Conservation (phyloP, 257 asterid species). For the Nicotiana benthamiana region DNA sequence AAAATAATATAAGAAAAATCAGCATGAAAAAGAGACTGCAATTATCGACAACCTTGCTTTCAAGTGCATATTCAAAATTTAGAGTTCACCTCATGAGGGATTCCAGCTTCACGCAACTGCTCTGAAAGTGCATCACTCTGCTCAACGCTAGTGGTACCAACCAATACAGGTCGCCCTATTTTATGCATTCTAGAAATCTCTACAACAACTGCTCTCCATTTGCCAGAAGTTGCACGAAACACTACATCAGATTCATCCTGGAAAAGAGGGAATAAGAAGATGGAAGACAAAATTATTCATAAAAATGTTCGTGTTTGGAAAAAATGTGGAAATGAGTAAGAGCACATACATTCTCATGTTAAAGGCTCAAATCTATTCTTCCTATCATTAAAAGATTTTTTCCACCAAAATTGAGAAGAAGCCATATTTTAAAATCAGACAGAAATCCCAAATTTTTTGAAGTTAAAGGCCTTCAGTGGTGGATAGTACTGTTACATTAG, state of each 20-base stretch:
- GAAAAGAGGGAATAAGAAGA: conserved; percentile 5
- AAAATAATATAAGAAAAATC: background rate
- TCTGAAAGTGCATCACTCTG: conserved; percentile 90
- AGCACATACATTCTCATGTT: background rate
- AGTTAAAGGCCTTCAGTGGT: background rate
- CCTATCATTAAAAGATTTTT: background rate
- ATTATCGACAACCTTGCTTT: background rate
- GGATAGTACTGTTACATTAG: background rate
- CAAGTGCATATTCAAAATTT: background rate
- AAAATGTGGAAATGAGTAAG: background rate
- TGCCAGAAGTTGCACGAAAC: conserved; percentile 80
- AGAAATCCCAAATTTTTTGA: background rate
- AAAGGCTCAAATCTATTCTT: background rate
- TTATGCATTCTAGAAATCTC: conserved; percentile 96
- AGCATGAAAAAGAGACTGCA: conserved; percentile 4
- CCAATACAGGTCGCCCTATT: conserved; percentile 96
- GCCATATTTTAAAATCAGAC: background rate
- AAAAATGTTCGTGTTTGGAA: background rate
- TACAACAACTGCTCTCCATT: conserved; percentile 95
- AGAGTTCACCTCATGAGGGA: conserved; percentile 75
- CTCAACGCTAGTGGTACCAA: conserved; percentile 99
- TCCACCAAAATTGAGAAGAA: background rate
- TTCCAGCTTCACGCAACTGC: conserved; percentile 80
- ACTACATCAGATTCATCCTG: conserved; percentile 99
- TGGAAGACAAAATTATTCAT: background rate